Evolutionary conservation across 495 filamentous ascomycete species (phyloP), one percentile per base, ranked within the genome.

Genomic region (Immersiella caudata): DNA sequence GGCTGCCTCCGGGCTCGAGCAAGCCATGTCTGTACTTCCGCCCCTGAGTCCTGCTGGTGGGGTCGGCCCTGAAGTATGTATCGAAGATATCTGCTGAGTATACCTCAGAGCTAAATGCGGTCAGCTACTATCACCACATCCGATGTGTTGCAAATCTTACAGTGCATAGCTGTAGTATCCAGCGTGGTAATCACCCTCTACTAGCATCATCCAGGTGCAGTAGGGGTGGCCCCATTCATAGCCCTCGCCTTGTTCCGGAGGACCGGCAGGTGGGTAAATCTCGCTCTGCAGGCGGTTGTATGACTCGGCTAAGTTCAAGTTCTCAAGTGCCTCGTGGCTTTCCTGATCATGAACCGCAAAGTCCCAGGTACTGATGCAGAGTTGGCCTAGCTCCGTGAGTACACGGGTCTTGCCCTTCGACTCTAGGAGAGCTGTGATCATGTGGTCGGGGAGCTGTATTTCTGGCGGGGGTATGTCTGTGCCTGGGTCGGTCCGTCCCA

Each of bases 341-440:
- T 59, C 56, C 8, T 27, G 56, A 7, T 33, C 11, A n/a, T 59
- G 22, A 22, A 59, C 25, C 24, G 25, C n/a, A 8, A 59, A 29
- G 16, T 59, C 56, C 22, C 22, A 59, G 11, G 56, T 33, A 20
- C 24, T 20, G 1, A 59, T 59, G 25, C 8, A 9, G 24, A 60
- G 87, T 67, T 90, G 89, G 73, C 90, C 88, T 33, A 91, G 80
- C 72, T 91, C 88, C 35, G 87, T 83, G 36, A 91, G 79, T 69
- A 90, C 46, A 7, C 26, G 12, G 33, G n/a, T 33, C 6, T 1
- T 20, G 56, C 29, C 33, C n/a, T 20, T 49, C 6, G 27, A n/a
- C n/a, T 49, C 2, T 16, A 61, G 59, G 6, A 49, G 6, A 5
- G 29, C 25, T 16, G 9, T 20, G 35, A 61, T 40, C n/a, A 61